These are phyloP conservation scores for Gaeumannomyces tritici DNA, from an alignment of 2,329 filamentous ascomycete genomes.

Conservation along the genomic window DNA sequence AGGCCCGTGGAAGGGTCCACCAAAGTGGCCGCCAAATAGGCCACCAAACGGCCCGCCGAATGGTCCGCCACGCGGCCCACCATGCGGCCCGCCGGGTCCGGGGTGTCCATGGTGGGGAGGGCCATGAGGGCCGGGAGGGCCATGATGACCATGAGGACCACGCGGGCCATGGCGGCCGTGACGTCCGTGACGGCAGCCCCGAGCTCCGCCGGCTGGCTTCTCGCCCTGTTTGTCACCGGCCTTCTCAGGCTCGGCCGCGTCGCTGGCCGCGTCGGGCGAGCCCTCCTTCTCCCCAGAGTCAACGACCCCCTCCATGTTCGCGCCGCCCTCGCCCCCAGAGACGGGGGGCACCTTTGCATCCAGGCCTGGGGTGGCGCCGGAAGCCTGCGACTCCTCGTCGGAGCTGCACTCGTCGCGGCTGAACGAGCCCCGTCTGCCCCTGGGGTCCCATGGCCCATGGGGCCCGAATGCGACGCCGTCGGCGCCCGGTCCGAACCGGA, in stretches of 20 bases:
- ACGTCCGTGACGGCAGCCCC: constrained; percentile 12
- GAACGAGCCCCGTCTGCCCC: constrained; percentile 6
- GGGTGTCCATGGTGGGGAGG: too few species aligned
- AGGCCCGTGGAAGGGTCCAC: background rate
- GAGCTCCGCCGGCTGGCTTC: constrained; percentile 12
- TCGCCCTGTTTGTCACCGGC: constrained; percentile 10
- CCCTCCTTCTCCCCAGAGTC: constrained; percentile 18
- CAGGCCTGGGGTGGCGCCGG: constrained; percentile 2
- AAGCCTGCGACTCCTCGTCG: constrained; percentile 8
- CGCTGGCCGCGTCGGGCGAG: constrained; percentile 22
- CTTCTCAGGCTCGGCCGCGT: constrained; percentile 17
- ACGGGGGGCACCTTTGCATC: background rate
- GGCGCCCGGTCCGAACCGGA: constrained; percentile 7
- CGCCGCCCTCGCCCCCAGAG: background rate
- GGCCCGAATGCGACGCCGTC: constrained; percentile 1
- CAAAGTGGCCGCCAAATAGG: background rate
- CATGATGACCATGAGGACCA: constrained; percentile 9
- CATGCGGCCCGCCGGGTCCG: too few species aligned
- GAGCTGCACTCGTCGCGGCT: constrained; percentile 5
- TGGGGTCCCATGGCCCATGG: background rate
- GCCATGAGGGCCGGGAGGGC: too few species aligned
- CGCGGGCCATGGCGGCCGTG: constrained; percentile 11
- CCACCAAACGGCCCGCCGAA: background rate
- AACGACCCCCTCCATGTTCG: constrained; percentile 1
- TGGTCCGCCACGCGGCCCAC: too few species aligned